Conservation (phyloP, 2,329 filamentous ascomycete species). For the Colletotrichum sp. region DNA sequence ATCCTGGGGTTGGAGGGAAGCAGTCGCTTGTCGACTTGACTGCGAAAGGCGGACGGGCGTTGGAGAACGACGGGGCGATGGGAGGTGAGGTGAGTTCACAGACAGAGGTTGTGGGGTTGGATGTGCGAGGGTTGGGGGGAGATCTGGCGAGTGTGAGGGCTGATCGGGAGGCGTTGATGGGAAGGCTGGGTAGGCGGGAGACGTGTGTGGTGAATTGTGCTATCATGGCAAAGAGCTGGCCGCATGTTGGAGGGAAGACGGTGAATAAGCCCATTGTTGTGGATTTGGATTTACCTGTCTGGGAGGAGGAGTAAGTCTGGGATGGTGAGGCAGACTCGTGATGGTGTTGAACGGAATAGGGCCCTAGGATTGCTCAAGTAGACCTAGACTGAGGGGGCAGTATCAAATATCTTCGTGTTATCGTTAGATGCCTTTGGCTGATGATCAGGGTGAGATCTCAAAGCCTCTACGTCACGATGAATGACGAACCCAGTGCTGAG, state of each 20-base stretch:
- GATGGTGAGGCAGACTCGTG: neutral
- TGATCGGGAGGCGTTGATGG: conserved; percentile 44
- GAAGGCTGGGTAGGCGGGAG: conserved; percentile 59
- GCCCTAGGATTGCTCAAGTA: neutral
- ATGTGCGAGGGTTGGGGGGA: conserved; percentile 44
- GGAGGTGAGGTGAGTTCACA: too few species aligned
- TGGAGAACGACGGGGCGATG: conserved; percentile 59
- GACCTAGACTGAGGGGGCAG: neutral
- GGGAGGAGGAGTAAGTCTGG: conserved; percentile 31
- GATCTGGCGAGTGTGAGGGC: conserved; percentile 43
- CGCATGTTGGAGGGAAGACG: conserved; percentile 64
- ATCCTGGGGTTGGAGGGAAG: conserved; percentile 64
- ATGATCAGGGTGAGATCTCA: accelerated
- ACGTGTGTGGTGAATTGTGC: conserved; percentile 84
- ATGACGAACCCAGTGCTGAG: neutral
- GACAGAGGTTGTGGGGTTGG: conserved; percentile 24
- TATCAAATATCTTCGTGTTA: accelerated
- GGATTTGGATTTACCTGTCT: conserved; percentile 74
- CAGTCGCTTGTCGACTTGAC: conserved; percentile 69
- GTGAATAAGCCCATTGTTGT: conserved; percentile 86
- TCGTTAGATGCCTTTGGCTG: neutral
- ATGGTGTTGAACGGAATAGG: accelerated
- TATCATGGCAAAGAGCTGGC: conserved; percentile 72
- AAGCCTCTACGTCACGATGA: neutral
- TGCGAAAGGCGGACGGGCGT: conserved; percentile 38